These are phyloP conservation scores for Melanopsichium pennsylvanicum DNA, from an alignment of 1,284 basidiomycete genomes.

Conservation along the genomic window DNA sequence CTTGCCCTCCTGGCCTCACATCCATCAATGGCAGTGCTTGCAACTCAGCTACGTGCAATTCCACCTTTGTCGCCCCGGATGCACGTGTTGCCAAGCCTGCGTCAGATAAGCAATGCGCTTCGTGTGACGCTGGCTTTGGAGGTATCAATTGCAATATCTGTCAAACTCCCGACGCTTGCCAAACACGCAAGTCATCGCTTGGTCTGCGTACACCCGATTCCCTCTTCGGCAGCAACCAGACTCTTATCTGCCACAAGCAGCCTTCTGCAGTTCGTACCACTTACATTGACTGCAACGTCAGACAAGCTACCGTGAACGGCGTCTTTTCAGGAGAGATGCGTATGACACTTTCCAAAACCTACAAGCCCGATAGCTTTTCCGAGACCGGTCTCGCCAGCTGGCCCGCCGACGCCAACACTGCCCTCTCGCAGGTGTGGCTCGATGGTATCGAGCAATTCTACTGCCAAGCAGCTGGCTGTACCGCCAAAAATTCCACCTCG, in stretches of 20 bases:
- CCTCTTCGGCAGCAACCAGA: constrained; percentile 30
- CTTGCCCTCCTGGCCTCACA: constrained; percentile 49
- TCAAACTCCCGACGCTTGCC: constrained; percentile 37
- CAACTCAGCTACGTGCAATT: constrained; percentile 50
- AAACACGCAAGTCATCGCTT: constrained; percentile 26
- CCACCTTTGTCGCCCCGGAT: constrained; percentile 39
- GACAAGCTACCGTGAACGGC: constrained; percentile 41
- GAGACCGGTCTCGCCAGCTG: constrained; percentile 46
- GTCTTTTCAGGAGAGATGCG: constrained; percentile 49
- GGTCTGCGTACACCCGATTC: constrained; percentile 15
- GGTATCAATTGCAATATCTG: constrained; percentile 60
- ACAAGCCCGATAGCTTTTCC: constrained; percentile 27
- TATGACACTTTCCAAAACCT: constrained; percentile 52
- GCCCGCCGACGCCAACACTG: constrained; percentile 36
- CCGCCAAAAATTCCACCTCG: constrained; percentile 34
- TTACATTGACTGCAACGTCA: constrained; percentile 45
- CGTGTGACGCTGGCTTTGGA: constrained; percentile 48
- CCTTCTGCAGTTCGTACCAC: constrained; percentile 48
- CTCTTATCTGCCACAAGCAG: constrained; percentile 49
- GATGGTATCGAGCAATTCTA: constrained; percentile 57
- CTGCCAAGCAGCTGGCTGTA: constrained; percentile 52
- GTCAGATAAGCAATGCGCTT: constrained; percentile 24
- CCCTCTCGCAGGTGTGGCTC: constrained; percentile 51
- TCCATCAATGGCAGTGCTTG: constrained; percentile 42
- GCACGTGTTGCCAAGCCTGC: constrained; percentile 35